Conservation (phyloP, 2,329 filamentous ascomycete species). For the Arthrobotrys sphaeroides region DNA sequence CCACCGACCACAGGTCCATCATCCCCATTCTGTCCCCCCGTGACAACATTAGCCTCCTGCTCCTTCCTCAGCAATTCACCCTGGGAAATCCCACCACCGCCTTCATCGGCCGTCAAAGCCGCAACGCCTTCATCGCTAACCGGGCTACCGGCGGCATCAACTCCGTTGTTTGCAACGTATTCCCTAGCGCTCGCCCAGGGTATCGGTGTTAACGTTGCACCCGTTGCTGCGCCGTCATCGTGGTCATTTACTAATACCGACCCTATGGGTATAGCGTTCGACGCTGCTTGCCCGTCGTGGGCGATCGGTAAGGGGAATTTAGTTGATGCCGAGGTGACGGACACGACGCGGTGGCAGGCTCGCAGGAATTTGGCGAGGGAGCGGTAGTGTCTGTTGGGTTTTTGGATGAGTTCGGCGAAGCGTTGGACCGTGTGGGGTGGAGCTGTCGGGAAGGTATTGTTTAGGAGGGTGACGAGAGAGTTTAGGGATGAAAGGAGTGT, state of each 20-base stretch:
- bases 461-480: constrained; percentile 67
- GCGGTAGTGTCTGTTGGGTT: constrained; percentile 80
- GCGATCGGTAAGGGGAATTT: constrained; percentile 81
- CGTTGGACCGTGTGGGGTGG: constrained; percentile 95
- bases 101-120: constrained; percentile 57
- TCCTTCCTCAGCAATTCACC: constrained; percentile 87
- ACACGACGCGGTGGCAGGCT: constrained; percentile 87
- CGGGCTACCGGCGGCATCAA: constrained; percentile 26
- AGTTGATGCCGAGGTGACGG: constrained; percentile 82
- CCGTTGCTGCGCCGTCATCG: constrained; percentile 82
- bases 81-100: constrained; percentile 71
- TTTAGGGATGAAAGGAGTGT: constrained; percentile 58
- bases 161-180: constrained; percentile 54
- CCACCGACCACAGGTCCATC: constrained; percentile 77
- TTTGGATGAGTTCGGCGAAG: constrained; percentile 82
- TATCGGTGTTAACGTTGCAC: constrained; percentile 90
- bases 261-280: constrained; percentile 61
- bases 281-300: constrained; percentile 69
- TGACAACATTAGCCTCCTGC: constrained; percentile 81
- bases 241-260: constrained; percentile 73
- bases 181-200: constrained; percentile 71
- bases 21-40: constrained; percentile 67
- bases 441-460: constrained; percentile 73
- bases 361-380: constrained; percentile 85
- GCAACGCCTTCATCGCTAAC: constrained; percentile 22